Base-by-base conservation (phyloP, 768 basidiomycete genomes). In the Fomitopsis pulvina region DNA sequence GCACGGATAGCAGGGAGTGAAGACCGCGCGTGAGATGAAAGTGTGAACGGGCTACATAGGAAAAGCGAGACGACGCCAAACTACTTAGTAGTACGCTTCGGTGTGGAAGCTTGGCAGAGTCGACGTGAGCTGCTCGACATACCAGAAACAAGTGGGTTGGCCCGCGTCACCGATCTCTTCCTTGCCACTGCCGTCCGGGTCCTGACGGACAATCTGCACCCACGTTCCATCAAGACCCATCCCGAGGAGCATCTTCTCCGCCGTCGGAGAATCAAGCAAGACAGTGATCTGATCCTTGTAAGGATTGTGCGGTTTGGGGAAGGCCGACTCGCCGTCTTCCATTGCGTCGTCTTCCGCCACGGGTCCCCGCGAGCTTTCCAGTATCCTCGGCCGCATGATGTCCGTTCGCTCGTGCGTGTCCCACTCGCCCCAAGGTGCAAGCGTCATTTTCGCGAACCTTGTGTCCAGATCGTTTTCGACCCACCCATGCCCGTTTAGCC, bases 181-280 rank as follows among this genome's bases (percentile, higher is more conserved):
- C 37, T 51, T 52, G 48, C 56, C 43, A 53, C 65, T 71, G 24
- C 49, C 60, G 41, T 20, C 49, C 42, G 56, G 61, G 48, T 63
- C 60, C 24, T 60, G 61, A 26, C 78, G 73, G 25, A 66, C 78
- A 11, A 87, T 70, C 65, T 90, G 85, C 20, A 87, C 77, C 78
- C 80, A 89, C 41, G 80, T 77, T 18, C 77, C 84, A 3, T 74
- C 75, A 12, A 88, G 55, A 0, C 81, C 82, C 69, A 87, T 75
- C 4, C 83, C 81, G 4, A 71, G 65, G 4, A 61, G 57, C 30
- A 85, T 57, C 30, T 66, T 63, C 1, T 74, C 68, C 7, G 76
- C 60, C 0, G 71, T 56, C 6, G 65, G 64, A 5, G 76, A 72
- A 32, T 76, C 71, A 11, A 87, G 66, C 20, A 85, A 70, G 9